A percentile compares a stretch with the other conserved stretches of the same genome.
Evolutionary conservation across 768 basidiomycete genomes (phyloP).

Genomic region (Tylopilus subfusipes): DNA sequence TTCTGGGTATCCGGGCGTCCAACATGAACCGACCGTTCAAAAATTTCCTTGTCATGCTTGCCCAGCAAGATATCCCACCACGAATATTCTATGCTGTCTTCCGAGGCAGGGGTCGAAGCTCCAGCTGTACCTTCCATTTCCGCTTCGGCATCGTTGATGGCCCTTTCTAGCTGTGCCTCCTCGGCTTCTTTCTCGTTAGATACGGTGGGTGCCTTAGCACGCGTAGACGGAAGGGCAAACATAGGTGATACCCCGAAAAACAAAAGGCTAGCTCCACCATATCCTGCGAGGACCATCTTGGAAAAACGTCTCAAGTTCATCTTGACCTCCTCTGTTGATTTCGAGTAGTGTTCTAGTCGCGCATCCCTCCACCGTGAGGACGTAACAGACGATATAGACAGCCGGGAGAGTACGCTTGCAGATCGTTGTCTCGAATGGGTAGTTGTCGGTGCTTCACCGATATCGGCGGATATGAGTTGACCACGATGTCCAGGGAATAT

Average conservation of each 20-base stretch:
- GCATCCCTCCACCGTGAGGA: constrained; percentile 24
- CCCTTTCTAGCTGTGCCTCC: constrained; percentile 58
- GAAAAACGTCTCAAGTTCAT: constrained; percentile 72
- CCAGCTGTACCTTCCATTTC: constrained; percentile 47
- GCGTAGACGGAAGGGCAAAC: constrained; percentile 25
- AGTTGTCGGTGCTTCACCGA: constrained; percentile 53
- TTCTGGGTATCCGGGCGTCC: constrained; percentile 17
- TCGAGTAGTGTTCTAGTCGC: constrained; percentile 22
- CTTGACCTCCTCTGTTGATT: constrained; percentile 52
- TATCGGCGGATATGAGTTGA: constrained; percentile 77
- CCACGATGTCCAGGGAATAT: constrained; percentile 64
- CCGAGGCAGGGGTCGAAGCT: constrained; percentile 20
- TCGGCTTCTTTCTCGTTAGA: constrained; percentile 48
- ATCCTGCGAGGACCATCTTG: constrained; percentile 80
- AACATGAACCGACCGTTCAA: constrained; percentile 54
- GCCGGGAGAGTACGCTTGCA: constrained; percentile 23
- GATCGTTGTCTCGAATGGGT: constrained; percentile 32
- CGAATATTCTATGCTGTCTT: constrained; percentile 45
- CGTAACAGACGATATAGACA: constrained; percentile 28
- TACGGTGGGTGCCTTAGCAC: constrained; percentile 24
- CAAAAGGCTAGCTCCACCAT: constrained; percentile 75
- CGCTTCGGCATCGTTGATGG: constrained; percentile 68
- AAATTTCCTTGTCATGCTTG: constrained; percentile 79
- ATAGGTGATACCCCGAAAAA: constrained; percentile 68
- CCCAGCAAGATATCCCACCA: constrained; percentile 86